phyloP scores from a whole-genome alignment of 257 asterid genomes.

The Fraxinus quadrangulata region DNA sequence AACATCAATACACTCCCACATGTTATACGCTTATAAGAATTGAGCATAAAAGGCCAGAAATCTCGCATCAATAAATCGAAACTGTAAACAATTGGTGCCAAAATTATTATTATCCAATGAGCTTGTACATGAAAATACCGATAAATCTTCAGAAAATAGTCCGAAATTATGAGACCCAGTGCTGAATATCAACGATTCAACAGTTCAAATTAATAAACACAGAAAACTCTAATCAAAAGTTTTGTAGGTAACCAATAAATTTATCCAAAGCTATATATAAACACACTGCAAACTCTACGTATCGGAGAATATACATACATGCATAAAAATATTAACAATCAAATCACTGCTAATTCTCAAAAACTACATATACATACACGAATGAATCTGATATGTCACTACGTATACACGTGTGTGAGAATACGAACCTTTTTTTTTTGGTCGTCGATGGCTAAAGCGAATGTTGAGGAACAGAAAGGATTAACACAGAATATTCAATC shows the following conservation, averaged over 20 bases:
- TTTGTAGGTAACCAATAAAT: conserved; percentile 29
- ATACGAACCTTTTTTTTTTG: conserved; percentile 27
- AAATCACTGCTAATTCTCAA: conserved; percentile 27
- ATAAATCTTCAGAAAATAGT: conserved; percentile 14
- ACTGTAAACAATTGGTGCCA: background rate
- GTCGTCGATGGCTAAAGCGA: conserved; percentile 30
- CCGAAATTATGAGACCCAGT: conserved; percentile 13
- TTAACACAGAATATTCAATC: background rate
- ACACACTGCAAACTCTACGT: background rate
- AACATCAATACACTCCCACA: background rate
- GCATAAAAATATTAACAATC: background rate
- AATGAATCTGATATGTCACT: background rate
- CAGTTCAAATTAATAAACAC: background rate
- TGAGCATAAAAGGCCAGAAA: conserved; percentile 33
- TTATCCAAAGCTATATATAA: conserved; percentile 20
- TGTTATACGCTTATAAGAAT: conserved; percentile 8
- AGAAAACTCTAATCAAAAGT: background rate
- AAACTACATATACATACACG: conserved; percentile 7
- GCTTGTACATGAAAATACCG: conserved; percentile 11
- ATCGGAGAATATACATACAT: conserved; percentile 4
- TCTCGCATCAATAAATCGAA: conserved; percentile 31
- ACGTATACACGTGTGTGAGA: background rate
- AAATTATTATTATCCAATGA: background rate
- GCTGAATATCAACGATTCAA: conserved; percentile 8
- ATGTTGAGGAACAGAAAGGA: conserved; percentile 23